Conservation (phyloP, 805 yeast genomes). For the Metschnikowia borealis region DNA sequence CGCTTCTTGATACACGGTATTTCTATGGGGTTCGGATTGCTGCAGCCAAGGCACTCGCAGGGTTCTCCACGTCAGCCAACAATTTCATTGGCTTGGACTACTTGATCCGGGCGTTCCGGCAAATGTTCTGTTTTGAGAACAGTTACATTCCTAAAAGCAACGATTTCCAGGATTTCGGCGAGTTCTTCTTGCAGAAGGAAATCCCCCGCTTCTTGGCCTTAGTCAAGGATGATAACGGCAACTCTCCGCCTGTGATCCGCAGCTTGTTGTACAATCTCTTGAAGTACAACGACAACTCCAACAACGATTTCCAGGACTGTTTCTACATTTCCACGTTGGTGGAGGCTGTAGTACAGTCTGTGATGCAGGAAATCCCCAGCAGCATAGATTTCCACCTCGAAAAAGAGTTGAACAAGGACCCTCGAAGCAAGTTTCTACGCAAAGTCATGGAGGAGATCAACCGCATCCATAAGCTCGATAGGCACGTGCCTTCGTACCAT, state of each 20-base stretch:
- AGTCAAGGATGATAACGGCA: constrained; percentile 59
- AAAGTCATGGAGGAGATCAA: constrained; percentile 59
- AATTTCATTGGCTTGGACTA: constrained; percentile 72
- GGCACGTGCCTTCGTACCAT: constrained; percentile 77
- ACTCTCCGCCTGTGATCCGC: constrained; percentile 55
- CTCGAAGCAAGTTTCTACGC: constrained; percentile 18
- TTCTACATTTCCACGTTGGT: constrained; percentile 60
- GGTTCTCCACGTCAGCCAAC: constrained; percentile 55
- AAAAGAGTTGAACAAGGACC: neutral
- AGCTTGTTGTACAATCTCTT: constrained; percentile 65
- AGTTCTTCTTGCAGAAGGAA: constrained; percentile 65
- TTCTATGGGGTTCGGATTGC: constrained; percentile 85
- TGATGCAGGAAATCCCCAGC: constrained; percentile 17
- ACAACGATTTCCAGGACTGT: constrained; percentile 71
- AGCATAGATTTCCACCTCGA: constrained; percentile 12
- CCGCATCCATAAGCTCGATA: constrained; percentile 74
- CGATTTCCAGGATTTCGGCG: constrained; percentile 68
- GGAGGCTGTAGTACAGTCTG: constrained; percentile 42
- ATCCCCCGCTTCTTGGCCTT: constrained; percentile 60
- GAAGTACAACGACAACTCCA: constrained; percentile 81
- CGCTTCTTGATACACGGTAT: constrained; percentile 78
- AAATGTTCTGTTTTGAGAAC: constrained; percentile 66
- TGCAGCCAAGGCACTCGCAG: constrained; percentile 77
- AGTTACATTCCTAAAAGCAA: constrained; percentile 69
- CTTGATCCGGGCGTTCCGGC: constrained; percentile 63